A percentile compares a stretch with the other conserved stretches of the same genome.
These are phyloP conservation scores for Juncus effusus DNA, from an alignment of 176 grass and related monocot species.

Conservation along the genomic window DNA sequence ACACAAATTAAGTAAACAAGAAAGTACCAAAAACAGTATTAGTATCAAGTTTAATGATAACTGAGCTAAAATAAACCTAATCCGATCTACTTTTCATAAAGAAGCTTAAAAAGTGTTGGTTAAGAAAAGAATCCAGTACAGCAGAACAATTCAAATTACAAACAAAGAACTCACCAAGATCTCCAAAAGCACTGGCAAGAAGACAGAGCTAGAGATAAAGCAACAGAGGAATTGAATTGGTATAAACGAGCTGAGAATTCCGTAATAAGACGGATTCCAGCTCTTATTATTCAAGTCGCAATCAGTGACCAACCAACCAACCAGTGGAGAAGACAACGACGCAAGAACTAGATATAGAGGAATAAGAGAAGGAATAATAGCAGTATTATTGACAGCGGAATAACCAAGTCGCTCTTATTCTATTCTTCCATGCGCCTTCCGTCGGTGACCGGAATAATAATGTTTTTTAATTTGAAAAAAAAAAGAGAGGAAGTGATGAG, in stretches of 20 bases:
- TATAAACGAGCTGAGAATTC: neutral
- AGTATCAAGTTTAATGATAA: neutral
- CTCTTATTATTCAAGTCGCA: conserved; percentile 11
- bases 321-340: conserved; percentile 13
- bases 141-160: conserved; percentile 12
- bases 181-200: neutral
- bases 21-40: conserved; percentile 1
- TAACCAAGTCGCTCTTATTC: neutral
- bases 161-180: conserved; percentile 27
- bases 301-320: conserved; percentile 19
- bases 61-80: conserved; percentile 9
- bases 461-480: neutral
- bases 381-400: conserved; percentile 14
- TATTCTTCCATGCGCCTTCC: conserved; percentile 2
- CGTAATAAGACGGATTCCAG: conserved; percentile 7
- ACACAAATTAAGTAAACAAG: neutral
- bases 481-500: neutral
- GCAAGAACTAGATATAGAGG: conserved; percentile 9
- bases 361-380: neutral
- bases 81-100: neutral
- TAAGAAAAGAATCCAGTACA: conserved; percentile 4
- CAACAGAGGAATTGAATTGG: conserved; percentile 13
- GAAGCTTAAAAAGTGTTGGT: neutral
- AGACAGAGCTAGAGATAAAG: conserved; percentile 7
- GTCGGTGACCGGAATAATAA: conserved; percentile 21